phyloP scores from a whole-genome alignment of 345 rosid genomes.

The Gossypium mustelinum region DNA sequence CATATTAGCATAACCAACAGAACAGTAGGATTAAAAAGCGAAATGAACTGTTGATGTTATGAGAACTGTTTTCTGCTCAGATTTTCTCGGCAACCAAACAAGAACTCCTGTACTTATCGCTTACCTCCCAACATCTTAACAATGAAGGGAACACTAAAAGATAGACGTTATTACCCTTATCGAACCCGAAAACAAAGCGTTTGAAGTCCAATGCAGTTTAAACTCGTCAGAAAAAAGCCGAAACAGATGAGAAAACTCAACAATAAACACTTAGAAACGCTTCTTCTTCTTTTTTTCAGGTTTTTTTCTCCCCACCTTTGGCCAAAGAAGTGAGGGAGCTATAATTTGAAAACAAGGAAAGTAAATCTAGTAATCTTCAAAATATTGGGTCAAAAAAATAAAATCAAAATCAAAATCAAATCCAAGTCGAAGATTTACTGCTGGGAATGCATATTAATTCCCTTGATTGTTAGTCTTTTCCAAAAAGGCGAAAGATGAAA shows the following conservation, averaged over 20 bases:
- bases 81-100: constrained; percentile 7
- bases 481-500: not conserved
- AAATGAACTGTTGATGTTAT: not conserved
- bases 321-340: not conserved
- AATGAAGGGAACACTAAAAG: not conserved
- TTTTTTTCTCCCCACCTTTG: not conserved
- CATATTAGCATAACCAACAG: not conserved
- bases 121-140: not conserved
- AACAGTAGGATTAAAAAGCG: not conserved
- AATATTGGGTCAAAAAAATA: not conserved
- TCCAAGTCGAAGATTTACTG: not conserved
- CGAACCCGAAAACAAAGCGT: not conserved
- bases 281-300: not conserved
- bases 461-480: not conserved
- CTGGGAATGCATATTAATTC: not conserved
- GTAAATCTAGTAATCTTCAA: not conserved
- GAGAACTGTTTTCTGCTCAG: not conserved
- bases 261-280: not conserved
- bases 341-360: not conserved
- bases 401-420: not conserved
- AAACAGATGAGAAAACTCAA: not conserved
- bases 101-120: not conserved
- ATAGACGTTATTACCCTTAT: not conserved
- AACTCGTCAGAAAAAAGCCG: not conserved
- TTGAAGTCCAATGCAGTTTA: not conserved